These are phyloP conservation scores for Microsporum audouinii DNA, from an alignment of 2,329 filamentous ascomycete genomes.

Conservation along the genomic window DNA sequence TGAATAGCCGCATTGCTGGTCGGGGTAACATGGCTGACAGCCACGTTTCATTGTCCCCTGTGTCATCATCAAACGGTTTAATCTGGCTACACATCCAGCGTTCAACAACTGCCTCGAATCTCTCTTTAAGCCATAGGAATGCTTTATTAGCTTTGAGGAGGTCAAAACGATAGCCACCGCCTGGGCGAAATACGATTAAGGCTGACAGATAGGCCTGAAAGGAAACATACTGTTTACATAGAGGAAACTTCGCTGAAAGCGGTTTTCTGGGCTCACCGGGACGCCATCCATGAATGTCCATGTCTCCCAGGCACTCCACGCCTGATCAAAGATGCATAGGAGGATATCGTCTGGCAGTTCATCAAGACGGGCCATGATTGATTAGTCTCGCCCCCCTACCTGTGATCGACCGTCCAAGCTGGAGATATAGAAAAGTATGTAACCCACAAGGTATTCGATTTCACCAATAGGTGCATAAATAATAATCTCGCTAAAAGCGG, in stretches of 20 bases:
- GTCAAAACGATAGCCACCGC: not conserved
- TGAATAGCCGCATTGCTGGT: not conserved
- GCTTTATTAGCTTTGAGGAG: not conserved
- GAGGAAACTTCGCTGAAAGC: not conserved
- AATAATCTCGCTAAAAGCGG: slow-evolving; percentile 3
- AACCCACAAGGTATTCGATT: not conserved
- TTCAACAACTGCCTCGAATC: not conserved
- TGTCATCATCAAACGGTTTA: not conserved
- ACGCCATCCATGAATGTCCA: not conserved
- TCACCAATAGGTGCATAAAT: not conserved
- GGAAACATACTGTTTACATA: too few relatives aligned
- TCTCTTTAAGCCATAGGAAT: not conserved
- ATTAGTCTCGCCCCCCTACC: not conserved
- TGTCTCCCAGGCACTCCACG: not conserved
- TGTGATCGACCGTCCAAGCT: not conserved
- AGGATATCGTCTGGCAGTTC: not conserved
- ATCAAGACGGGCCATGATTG: not conserved
- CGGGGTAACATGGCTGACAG: not conserved
- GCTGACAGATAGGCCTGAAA: too few relatives aligned
- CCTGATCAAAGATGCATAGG: not conserved
- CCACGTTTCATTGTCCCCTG: not conserved
- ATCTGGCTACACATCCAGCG: not conserved
- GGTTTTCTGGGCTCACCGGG: not conserved
- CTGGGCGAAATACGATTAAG: not conserved
- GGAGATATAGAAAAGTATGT: not conserved